These are phyloP conservation scores for Immersiella caudata DNA, from an alignment of 495 filamentous ascomycete genomes.

Conservation along the genomic window DNA sequence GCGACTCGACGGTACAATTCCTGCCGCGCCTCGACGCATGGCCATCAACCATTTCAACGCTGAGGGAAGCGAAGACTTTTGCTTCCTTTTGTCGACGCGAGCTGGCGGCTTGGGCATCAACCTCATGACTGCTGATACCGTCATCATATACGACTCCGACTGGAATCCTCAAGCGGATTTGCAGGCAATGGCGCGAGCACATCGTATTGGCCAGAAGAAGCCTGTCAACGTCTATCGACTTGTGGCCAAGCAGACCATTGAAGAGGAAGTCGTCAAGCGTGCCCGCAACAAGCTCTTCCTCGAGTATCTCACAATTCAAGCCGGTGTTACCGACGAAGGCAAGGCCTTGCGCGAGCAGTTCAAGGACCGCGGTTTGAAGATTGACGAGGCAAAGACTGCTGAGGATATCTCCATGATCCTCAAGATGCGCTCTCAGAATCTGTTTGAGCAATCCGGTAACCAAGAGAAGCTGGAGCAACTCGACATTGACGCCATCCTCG, in stretches of 20 bases:
- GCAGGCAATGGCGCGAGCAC: conserved; percentile 97
- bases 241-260: conserved; percentile 96
- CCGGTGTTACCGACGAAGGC: conserved; percentile 91
- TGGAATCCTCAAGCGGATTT: conserved; percentile 99
- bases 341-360: conserved; percentile 68
- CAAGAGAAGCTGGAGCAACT: conserved; percentile 95
- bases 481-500: conserved; percentile 96
- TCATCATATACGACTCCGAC: conserved; percentile 97
- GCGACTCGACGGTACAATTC: conserved; percentile 91
- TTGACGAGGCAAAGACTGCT: conserved; percentile 77
- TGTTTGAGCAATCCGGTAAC: conserved; percentile 96
- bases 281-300: conserved; percentile 97
- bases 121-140: conserved; percentile 97
- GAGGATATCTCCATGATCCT: conserved; percentile 93
- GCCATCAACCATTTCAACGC: conserved; percentile 99
- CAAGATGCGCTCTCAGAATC: conserved; percentile 89
- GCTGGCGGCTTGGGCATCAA: conserved; percentile 98
- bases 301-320: conserved; percentile 97
- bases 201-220: conserved; percentile 94
- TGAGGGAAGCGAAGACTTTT: conserved; percentile 90
- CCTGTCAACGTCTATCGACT: conserved; percentile 94
- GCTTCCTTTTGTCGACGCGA: conserved; percentile 91
- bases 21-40: conserved; percentile 77
- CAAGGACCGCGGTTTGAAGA: conserved; percentile 55
- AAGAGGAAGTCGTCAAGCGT: conserved; percentile 94